A percentile compares a stretch with the other conserved stretches of the same genome.
These are phyloP conservation scores for Xylaria sp. DNA, from an alignment of 495 filamentous ascomycete genomes.

Conservation along the genomic window DNA sequence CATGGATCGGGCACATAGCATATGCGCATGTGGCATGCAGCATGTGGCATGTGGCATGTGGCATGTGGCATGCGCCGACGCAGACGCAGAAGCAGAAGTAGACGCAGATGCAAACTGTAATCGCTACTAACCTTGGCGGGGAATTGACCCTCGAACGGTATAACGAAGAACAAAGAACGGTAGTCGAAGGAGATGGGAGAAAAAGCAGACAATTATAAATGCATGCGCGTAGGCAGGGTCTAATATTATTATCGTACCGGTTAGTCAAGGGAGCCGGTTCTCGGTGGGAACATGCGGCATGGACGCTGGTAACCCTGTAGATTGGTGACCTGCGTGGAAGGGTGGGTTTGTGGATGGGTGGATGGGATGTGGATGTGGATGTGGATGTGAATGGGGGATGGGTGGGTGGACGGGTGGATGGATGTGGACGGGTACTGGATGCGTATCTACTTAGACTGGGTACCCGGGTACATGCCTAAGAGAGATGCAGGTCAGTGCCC, in stretches of 20 bases:
- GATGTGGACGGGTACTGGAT: too few species aligned
- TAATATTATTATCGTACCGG: slow-evolving; percentile 19
- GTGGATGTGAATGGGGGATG: too few species aligned
- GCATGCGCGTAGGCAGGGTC: slow-evolving; percentile 19
- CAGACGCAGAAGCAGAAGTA: too few species aligned
- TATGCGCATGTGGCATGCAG: not conserved
- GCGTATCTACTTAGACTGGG: too few species aligned
- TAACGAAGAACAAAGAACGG: slow-evolving; percentile 4
- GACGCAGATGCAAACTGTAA: too few species aligned
- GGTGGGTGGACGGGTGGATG: not conserved
- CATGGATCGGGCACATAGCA: too few species aligned
- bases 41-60: too few species aligned
- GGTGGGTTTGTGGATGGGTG: too few species aligned
- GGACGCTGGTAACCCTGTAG: slow-evolving; percentile 1
- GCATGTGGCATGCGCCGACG: too few species aligned
- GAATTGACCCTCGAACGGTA: slow-evolving; percentile 16
- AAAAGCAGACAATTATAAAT: slow-evolving; percentile 1
- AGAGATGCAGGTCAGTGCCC: slow-evolving; percentile 6
- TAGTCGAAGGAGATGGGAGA: not conserved
- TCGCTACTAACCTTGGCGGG: slow-evolving; percentile 25
- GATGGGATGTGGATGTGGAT: too few species aligned
- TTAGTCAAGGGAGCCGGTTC: not conserved
- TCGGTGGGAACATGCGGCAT: not conserved
- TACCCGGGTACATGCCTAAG: too few species aligned
- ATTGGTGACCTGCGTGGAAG: not conserved